These are phyloP conservation scores for Leccinum huronense DNA, from an alignment of 1,284 basidiomycete genomes.

Conservation along the genomic window DNA sequence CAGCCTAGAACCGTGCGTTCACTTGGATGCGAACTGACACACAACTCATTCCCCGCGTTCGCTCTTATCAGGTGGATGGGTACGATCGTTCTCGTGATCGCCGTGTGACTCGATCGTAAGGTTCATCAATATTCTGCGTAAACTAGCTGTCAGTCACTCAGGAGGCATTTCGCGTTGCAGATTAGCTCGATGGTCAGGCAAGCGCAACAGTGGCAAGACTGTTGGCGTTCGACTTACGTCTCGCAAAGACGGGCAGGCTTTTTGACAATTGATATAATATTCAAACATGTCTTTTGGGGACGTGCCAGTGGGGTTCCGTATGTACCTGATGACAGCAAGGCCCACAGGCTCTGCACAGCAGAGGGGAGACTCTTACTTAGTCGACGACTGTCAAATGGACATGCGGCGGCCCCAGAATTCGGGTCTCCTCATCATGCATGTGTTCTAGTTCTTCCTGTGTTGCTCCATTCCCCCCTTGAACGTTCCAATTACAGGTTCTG, in stretches of 20 bases:
- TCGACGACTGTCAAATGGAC: constrained; percentile 11
- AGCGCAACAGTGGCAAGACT: constrained; percentile 9
- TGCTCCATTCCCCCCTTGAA: constrained; percentile 25
- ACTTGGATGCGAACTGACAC: background rate
- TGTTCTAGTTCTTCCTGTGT: constrained; percentile 7
- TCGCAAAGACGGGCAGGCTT: constrained; percentile 12
- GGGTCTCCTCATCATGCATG: constrained; percentile 5
- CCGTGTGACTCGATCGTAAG: constrained; percentile 3
- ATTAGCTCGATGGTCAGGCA: constrained; percentile 1
- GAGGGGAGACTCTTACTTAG: background rate
- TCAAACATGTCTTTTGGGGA: constrained; percentile 11
- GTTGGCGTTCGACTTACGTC: constrained; percentile 22
- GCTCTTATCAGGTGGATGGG: background rate
- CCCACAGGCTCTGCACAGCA: background rate
- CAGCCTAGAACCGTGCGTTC: background rate
- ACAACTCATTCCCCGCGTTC: constrained; percentile 4
- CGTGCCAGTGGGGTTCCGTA: background rate
- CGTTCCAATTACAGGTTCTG: constrained; percentile 19
- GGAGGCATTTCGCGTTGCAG: constrained; percentile 5
- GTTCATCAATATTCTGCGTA: constrained; percentile 11
- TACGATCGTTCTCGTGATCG: constrained; percentile 4
- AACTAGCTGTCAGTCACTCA: constrained; percentile 13
- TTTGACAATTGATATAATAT: constrained; percentile 11
- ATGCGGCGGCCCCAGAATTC: constrained; percentile 32
- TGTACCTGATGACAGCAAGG: constrained; percentile 2